These are phyloP conservation scores for Pholiota molesta DNA, from an alignment of 768 basidiomycete genomes.

Conservation along the genomic window DNA sequence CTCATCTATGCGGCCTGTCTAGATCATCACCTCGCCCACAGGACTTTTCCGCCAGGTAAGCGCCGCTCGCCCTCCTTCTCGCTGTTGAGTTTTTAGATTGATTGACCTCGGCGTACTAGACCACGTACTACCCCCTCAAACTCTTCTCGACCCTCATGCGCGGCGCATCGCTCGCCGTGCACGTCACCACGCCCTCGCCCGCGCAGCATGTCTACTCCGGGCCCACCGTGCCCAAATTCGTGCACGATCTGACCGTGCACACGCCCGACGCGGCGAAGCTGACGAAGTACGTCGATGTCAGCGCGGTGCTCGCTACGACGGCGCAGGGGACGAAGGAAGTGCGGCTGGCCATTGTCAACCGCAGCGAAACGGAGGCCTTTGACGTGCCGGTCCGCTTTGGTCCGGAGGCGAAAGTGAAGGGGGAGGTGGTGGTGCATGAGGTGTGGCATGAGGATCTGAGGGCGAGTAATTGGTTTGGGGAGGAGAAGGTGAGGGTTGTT, in stretches of 20 bases:
- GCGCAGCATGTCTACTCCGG: conserved; percentile 35
- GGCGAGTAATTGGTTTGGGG: conserved; percentile 45
- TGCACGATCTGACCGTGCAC: conserved; percentile 40
- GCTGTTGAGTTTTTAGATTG: too few relatives aligned
- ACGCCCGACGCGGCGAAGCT: conserved; percentile 35
- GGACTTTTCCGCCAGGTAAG: conserved; percentile 40
- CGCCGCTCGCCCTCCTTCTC: too few relatives aligned
- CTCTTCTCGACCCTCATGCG: conserved; percentile 62
- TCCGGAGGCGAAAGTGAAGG: conserved; percentile 25
- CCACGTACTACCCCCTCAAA: conserved; percentile 53
- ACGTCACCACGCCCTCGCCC: conserved; percentile 33
- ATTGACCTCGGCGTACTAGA: too few relatives aligned
- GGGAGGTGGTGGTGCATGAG: conserved; percentile 46
- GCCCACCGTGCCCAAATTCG: conserved; percentile 55
- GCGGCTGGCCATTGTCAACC: conserved; percentile 50
- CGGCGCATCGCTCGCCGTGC: conserved; percentile 43
- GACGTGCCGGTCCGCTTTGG: conserved; percentile 41
- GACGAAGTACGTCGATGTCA: conserved; percentile 52
- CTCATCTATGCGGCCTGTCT: background rate
- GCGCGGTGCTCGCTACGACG: conserved; percentile 41
- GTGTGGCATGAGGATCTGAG: conserved; percentile 52
- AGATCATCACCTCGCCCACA: conserved; percentile 49
- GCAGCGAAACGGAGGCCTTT: conserved; percentile 42
- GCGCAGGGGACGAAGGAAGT: conserved; percentile 16
- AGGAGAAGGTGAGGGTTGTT: conserved; percentile 42